Base-by-base conservation (phyloP, 306 rosid species). In the Erythrophleum fordii region DNA sequence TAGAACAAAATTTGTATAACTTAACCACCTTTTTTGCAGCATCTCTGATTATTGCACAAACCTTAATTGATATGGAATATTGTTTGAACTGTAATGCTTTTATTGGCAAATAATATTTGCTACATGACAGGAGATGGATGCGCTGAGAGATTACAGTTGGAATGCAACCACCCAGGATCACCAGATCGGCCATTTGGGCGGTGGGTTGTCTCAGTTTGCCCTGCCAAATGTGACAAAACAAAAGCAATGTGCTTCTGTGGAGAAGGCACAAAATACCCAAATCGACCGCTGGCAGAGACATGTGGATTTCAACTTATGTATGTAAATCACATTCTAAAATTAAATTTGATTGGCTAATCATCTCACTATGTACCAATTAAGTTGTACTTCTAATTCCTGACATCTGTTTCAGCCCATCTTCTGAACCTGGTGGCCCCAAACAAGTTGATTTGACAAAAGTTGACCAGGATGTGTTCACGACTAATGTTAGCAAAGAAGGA, bases 201-300 rank as follows among this genome's bases (percentile, higher is more conserved):
- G 86, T 90, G 97, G 99, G 92, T 90, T 75, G 99, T 93, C 83
- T 95, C 99, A 34, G 91, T 93, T 80, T 95, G 99, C 83, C 85
- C 99, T 3, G 89, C 94, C 58, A 78, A 89, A 71, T 95, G 99
- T 83, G 99, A 95, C 92, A 91, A 87, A 80, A 91, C 92, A 72
- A 89, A 83, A 81, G 99, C 99, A 61, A 91, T 95, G 98, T 95
- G 99, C 89, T 95, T 95, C 89, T 95, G 99, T 67, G 99, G 99
- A 42, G 98, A 93, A 86, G 94, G 98, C 80, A 90, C 99, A 29
- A 93, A 90, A 83, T 95, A 95, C 79, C 99, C 99, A 72, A 79
- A 89, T 85, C 97, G 99, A 68, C 98, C 99, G 46, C 83, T 92
- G 62, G 97, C 98, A 44, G 99, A 95, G 91, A 72, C 91, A 72